phyloP scores from a whole-genome alignment of 2,329 filamentous ascomycete species.

The Nothophoma quercina region DNA sequence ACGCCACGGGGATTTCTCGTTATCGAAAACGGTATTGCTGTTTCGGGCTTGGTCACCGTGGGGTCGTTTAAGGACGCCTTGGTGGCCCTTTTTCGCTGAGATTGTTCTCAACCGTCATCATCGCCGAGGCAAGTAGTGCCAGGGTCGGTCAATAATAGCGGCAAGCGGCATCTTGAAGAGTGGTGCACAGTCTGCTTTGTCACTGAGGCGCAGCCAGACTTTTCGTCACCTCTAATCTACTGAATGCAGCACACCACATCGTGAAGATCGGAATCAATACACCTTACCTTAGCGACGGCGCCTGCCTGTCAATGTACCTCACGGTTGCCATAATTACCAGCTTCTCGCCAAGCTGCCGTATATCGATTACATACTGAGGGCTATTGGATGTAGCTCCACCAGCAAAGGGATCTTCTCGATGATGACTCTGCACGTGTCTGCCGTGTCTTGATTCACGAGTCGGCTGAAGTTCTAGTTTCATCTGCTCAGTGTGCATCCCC shows the following conservation, averaged over 20 bases:
- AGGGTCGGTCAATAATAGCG: conserved; percentile 21
- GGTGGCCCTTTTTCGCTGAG: conserved; percentile 20
- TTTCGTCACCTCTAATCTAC: conserved; percentile 16
- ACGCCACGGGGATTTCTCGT: conserved; percentile 46
- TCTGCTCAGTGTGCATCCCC: conserved; percentile 20
- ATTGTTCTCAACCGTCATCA: conserved; percentile 23
- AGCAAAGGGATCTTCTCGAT: background rate
- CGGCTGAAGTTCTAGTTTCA: conserved; percentile 22
- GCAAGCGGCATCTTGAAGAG: conserved; percentile 17
- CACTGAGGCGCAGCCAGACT: conserved; percentile 26
- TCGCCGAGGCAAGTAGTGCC: conserved; percentile 11
- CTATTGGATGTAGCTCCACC: background rate
- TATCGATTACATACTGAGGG: background rate
- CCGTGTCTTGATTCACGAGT: conserved; percentile 24
- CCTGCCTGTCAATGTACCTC: background rate
- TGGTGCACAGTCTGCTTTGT: conserved; percentile 28
- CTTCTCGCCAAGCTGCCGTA: background rate
- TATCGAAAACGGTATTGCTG: conserved; percentile 46
- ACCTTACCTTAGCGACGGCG: conserved; percentile 1
- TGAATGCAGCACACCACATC: conserved; percentile 19
- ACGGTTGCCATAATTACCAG: background rate
- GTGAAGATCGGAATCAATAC: conserved; percentile 21
- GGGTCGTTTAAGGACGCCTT: conserved; percentile 26
- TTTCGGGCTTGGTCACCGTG: conserved; percentile 42
- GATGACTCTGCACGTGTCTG: conserved; percentile 4